phyloP scores from a whole-genome alignment of 1,139 yeast genomes.

The Candida sanyaensis region DNA sequence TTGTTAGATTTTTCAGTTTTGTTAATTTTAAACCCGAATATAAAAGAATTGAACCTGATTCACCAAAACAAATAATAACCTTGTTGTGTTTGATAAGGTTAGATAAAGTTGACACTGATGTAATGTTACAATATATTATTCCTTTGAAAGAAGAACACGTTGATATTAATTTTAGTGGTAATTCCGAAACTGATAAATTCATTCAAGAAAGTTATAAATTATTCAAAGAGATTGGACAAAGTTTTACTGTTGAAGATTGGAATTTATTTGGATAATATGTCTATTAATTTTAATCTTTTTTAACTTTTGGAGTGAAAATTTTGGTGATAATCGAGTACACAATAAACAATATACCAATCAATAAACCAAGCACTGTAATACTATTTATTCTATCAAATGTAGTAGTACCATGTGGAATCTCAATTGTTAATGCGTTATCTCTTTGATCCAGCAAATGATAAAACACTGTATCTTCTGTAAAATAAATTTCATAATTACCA shows the following conservation, averaged over 20 bases:
- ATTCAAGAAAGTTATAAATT: slow-evolving; percentile 16
- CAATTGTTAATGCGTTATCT: slow-evolving; percentile 11
- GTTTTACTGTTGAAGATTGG: slow-evolving; percentile 28
- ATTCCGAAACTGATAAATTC: slow-evolving; percentile 19
- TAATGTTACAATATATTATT: slow-evolving; percentile 59
- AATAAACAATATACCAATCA: slow-evolving; percentile 14
- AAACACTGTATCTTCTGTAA: slow-evolving; percentile 45
- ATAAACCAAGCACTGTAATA: slow-evolving; percentile 17
- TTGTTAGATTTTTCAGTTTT: slow-evolving; percentile 10
- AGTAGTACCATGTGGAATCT: slow-evolving; percentile 25
- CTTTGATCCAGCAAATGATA: slow-evolving; percentile 27
- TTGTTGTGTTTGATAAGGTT: slow-evolving; percentile 54
- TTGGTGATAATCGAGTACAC: slow-evolving; percentile 9
- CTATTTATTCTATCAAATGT: slow-evolving; percentile 17
- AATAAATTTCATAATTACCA: slow-evolving; percentile 38
- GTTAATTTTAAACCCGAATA: slow-evolving; percentile 10
- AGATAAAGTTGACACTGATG: slow-evolving; percentile 56
- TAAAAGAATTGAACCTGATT: slow-evolving; percentile 6
- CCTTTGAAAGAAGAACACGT: slow-evolving; percentile 28
- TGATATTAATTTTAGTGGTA: slow-evolving; percentile 11
- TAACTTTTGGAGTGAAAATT: slow-evolving; percentile 6
- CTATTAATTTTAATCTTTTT: not conserved
- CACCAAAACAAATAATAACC: slow-evolving; percentile 10
- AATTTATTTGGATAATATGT: slow-evolving; percentile 23
- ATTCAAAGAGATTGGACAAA: slow-evolving; percentile 19